phyloP scores from a whole-genome alignment of 2,329 filamentous ascomycete genomes.

The Alternaria gaisen region DNA sequence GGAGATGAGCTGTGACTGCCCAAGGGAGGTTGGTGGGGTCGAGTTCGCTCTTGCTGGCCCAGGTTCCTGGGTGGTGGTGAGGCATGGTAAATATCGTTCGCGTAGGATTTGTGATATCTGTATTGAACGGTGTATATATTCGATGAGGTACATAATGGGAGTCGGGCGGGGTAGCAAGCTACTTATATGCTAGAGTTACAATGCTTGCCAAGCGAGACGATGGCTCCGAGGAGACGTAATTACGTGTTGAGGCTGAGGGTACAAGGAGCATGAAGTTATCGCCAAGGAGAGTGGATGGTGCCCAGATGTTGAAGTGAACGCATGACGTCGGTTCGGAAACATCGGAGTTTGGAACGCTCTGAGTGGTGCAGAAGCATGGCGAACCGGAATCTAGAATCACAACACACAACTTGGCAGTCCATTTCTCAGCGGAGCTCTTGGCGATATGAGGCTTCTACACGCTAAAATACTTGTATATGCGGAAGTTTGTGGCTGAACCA shows the following conservation, averaged over 20 bases:
- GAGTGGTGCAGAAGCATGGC: constrained; percentile 2
- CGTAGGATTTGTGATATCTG: constrained; percentile 23
- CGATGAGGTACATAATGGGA: constrained; percentile 23
- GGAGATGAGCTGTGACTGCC: constrained; percentile 44
- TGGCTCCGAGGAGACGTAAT: constrained; percentile 8
- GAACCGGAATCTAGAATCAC: constrained; percentile 19
- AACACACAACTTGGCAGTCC: constrained; percentile 12
- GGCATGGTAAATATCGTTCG: constrained; percentile 22
- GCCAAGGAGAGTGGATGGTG: constrained; percentile 15
- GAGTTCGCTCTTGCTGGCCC: constrained; percentile 21
- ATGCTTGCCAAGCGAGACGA: constrained; percentile 16
- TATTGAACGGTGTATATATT: constrained; percentile 26
- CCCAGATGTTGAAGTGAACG: constrained; percentile 4
- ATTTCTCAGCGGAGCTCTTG: constrained; percentile 21
- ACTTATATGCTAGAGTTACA: constrained; percentile 13
- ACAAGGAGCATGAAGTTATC: constrained; percentile 17
- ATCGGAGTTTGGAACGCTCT: constrained; percentile 2
- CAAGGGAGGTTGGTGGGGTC: constrained; percentile 33
- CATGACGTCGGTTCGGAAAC: constrained; percentile 27
- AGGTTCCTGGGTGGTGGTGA: constrained; percentile 32
- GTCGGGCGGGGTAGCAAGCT: neutral
- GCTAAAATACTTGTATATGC: constrained; percentile 4
- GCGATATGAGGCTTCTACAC: neutral
- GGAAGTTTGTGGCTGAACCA: constrained; percentile 14
- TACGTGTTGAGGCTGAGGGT: constrained; percentile 20